These are phyloP conservation scores for Akanthomyces muscarius DNA, from an alignment of 2,329 filamentous ascomycete genomes.

Conservation along the genomic window DNA sequence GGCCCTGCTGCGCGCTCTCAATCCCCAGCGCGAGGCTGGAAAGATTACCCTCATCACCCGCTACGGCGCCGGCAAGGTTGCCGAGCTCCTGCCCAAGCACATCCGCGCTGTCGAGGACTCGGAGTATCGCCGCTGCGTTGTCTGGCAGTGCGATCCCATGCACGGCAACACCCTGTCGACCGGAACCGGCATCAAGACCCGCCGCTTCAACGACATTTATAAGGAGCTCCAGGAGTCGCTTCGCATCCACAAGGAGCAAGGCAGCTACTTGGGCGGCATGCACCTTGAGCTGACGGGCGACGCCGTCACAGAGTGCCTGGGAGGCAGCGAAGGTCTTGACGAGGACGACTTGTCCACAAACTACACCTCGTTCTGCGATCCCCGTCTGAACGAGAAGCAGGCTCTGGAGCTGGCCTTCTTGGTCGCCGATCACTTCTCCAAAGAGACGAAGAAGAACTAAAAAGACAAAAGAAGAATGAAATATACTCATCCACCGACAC, in stretches of 20 bases:
- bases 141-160: slow-evolving; percentile 99
- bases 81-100: slow-evolving; percentile 71
- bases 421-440: slow-evolving; percentile 73
- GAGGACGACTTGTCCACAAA: slow-evolving; percentile 87
- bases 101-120: slow-evolving; percentile 84
- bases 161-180: slow-evolving; percentile 77
- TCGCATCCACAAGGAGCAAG: slow-evolving; percentile 75
- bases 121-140: slow-evolving; percentile 62
- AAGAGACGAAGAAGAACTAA: slow-evolving; percentile 27
- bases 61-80: slow-evolving; percentile 78
- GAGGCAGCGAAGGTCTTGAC: slow-evolving; percentile 79
- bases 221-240: slow-evolving; percentile 80
- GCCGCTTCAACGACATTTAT: slow-evolving; percentile 86
- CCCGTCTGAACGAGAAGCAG: slow-evolving; percentile 94
- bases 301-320: slow-evolving; percentile 91
- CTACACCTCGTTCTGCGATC: slow-evolving; percentile 96
- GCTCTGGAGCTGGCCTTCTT: slow-evolving; percentile 91
- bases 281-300: slow-evolving; percentile 95
- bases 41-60: slow-evolving; percentile 96
- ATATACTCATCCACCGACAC: neutral
- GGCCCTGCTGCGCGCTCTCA: slow-evolving; percentile 75
- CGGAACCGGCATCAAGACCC: slow-evolving; percentile 79
- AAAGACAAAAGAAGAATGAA: neutral
- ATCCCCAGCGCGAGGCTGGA: slow-evolving; percentile 75
- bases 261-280: slow-evolving; percentile 86